Percentiles rank a stretch among this genome's conserved stretches.
Conservation (phyloP, 345 rosid genomes). For the Pistacia integerrima region DNA sequence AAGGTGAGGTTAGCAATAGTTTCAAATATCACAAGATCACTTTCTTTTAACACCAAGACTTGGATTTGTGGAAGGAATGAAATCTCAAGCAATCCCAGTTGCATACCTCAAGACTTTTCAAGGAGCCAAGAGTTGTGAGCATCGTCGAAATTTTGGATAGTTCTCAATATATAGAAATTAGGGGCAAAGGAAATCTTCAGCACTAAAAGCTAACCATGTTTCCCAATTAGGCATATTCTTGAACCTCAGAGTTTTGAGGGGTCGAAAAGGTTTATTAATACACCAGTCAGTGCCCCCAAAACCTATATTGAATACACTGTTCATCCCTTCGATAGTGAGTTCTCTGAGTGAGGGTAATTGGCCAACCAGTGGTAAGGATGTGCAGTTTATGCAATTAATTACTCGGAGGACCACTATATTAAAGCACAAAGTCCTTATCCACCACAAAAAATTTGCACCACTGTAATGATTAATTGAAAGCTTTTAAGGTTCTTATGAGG, state of each 20-base stretch:
- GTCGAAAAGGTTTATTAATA: background rate
- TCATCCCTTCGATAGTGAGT: background rate
- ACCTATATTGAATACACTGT: background rate
- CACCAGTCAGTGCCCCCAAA: background rate
- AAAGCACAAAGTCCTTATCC: background rate
- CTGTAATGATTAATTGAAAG: background rate
- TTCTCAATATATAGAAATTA: background rate
- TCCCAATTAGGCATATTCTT: background rate
- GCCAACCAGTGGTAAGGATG: background rate
- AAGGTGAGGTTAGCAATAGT: background rate
- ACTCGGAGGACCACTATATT: background rate
- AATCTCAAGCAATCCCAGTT: background rate
- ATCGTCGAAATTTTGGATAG: background rate
- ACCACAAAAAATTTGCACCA: background rate
- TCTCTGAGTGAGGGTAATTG: background rate
- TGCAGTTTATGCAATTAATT: background rate
- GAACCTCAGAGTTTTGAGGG: background rate
- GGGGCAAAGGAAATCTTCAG: background rate
- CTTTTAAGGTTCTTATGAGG: slow-evolving; percentile 20
- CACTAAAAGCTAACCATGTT: background rate
- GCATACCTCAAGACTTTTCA: background rate
- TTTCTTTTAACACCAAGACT: background rate
- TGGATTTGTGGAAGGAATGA: background rate
- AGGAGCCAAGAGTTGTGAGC: background rate
- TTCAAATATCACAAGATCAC: background rate